phyloP scores from a whole-genome alignment of 169 alveolate species.

The Blepharisma undulans region DNA sequence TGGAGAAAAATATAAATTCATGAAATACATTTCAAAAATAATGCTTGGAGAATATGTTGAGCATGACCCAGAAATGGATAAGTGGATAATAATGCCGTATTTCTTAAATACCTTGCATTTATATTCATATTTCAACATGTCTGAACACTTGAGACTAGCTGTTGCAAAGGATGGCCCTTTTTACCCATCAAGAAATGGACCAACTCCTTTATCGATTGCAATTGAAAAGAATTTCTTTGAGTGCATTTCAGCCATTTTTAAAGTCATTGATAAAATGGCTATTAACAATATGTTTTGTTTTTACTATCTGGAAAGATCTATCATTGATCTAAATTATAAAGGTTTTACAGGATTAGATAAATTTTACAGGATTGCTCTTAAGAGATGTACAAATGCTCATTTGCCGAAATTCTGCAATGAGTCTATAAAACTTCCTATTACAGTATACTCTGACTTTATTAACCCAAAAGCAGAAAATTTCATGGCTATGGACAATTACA shows the following conservation, averaged over 20 bases:
- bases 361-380: background rate
- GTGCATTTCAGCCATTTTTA: background rate
- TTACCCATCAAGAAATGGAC: background rate
- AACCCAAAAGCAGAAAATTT: background rate
- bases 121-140: background rate
- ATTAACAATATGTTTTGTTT: background rate
- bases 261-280: background rate
- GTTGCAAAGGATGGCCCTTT: background rate
- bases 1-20: conserved; percentile 1
- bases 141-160: background rate
- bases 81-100: background rate
- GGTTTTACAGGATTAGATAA: background rate
- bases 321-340: background rate
- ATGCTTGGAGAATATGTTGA: background rate
- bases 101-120: background rate
- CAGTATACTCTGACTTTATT: background rate
- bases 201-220: background rate
- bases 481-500: background rate
- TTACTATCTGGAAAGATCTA: background rate
- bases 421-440: background rate
- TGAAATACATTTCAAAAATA: background rate
- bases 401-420: background rate
- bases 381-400: background rate
- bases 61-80: conserved; percentile 31
- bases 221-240: background rate